Base-by-base conservation (phyloP, 2,329 filamentous ascomycete genomes). In the Epichloe elymi region DNA sequence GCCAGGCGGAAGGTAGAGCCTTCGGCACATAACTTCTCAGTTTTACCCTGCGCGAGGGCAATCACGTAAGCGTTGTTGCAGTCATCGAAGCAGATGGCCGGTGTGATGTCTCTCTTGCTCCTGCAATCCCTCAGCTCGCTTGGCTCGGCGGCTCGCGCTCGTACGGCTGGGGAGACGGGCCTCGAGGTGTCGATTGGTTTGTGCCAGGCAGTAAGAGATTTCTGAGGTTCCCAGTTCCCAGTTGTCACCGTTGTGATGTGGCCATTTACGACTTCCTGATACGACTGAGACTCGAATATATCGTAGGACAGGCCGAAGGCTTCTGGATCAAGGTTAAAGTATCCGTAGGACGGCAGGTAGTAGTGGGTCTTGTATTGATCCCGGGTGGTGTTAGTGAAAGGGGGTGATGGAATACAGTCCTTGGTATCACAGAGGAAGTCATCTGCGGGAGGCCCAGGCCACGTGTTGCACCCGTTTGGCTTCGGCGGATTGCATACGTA, bases 221-320 rank as follows among this genome's bases (percentile, higher is more conserved):
- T 60, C 55, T 80, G 77, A 0, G 76, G 74, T 2, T 59, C 68
- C 72, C 75, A 82, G 59, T 80, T 73, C 2, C 79, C 78, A 0
- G 77, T 81, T 0, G 70, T 71, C 48, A 72, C 65, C 1, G 74
- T 78, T 0, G 65, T 70, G 2, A 67, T 60, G 10, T 64, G 61
- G 26, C 67, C 67, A 30, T 65, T 57, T 6, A 68, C 50, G 2
- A 65, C 60, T 50, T 65, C 65, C 5, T 69, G 58, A 11, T 70
- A 58, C 1, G 67, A 57, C 5, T 74, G 59, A 23, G 71, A 65
- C 19, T 72, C 70, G 54, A 84, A 86, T 17, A 86, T 80, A 41
- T 75, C 75, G 53, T 78, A 82, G 47, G 71, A 75, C 15, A 86
- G 67, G 4, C 82, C 82, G 52, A 86, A 87, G 0, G 71, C 71